phyloP scores from a whole-genome alignment of 352 stramenopile genomes.

The Phytophthora pluvialis region DNA sequence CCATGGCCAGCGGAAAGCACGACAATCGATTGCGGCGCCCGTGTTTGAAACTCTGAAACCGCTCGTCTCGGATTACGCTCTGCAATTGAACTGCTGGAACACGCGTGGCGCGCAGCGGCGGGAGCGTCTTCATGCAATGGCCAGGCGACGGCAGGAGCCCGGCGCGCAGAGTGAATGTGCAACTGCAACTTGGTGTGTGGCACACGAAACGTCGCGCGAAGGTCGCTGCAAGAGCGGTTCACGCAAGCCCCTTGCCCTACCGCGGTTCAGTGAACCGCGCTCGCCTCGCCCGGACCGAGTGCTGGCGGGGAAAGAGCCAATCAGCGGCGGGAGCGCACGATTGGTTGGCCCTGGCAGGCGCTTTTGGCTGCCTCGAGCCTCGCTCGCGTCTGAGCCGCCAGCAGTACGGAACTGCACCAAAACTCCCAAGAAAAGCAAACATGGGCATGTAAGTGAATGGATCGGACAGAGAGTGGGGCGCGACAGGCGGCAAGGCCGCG shows the following conservation, averaged over 20 bases:
- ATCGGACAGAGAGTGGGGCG: constrained; percentile 4
- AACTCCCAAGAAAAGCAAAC: constrained; percentile 76
- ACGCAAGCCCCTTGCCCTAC: constrained; percentile 19
- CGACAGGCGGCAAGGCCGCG: not conserved
- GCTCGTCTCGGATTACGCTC: constrained; percentile 11
- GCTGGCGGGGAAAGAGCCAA: constrained; percentile 29
- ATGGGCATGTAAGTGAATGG: constrained; percentile 85
- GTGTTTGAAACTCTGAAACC: constrained; percentile 32
- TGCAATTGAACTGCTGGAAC: not conserved
- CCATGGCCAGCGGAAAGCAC: constrained; percentile 4
- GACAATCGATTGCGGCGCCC: not conserved
- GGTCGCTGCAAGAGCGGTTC: constrained; percentile 28
- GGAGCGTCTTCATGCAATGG: no score
- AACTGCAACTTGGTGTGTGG: constrained; percentile 16
- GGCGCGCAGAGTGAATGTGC: constrained; percentile 22
- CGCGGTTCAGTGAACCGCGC: constrained; percentile 41
- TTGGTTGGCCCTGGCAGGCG: constrained; percentile 77
- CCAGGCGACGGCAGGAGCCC: no score
- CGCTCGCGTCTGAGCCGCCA: constrained; percentile 17
- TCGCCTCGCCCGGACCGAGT: constrained; percentile 36
- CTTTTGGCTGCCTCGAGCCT: constrained; percentile 36
- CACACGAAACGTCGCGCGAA: constrained; percentile 25
- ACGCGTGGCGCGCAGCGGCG: no score
- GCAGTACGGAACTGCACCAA: constrained; percentile 90
- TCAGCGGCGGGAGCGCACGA: constrained; percentile 52